A percentile compares a stretch with the other conserved stretches of the same genome.
These are phyloP conservation scores for Botrytis fragariae DNA, from an alignment of 2,329 filamentous ascomycete genomes.

Conservation along the genomic window DNA sequence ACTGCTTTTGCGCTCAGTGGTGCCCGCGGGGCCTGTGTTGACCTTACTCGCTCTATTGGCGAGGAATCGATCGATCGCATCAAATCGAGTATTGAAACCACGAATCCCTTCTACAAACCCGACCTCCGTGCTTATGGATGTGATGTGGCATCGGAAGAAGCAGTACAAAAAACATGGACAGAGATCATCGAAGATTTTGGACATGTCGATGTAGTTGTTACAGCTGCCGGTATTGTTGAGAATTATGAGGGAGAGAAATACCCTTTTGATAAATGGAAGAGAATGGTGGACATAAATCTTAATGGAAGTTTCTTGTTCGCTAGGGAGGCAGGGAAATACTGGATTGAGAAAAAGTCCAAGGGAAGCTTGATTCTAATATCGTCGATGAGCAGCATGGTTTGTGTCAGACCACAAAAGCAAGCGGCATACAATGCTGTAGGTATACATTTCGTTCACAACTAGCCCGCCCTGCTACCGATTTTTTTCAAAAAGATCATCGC, in stretches of 20 bases:
- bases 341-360: conserved; percentile 37
- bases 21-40: conserved; percentile 32
- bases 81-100: conserved; percentile 32
- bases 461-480: neutral
- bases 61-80: conserved; percentile 37
- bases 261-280: conserved; percentile 38
- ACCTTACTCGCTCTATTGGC: conserved; percentile 25
- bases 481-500: neutral
- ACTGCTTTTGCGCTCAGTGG: conserved; percentile 38
- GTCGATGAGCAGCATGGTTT: conserved; percentile 38
- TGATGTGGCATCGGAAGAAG: conserved; percentile 41
- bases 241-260: conserved; percentile 40
- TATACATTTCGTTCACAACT: neutral
- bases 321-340: conserved; percentile 40
- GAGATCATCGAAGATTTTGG: conserved; percentile 41
- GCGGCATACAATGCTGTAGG: conserved; percentile 41
- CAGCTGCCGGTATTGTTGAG: conserved; percentile 42
- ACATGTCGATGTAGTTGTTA: conserved; percentile 42
- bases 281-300: conserved; percentile 41
- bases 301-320: conserved; percentile 42
- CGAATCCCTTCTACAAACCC: conserved; percentile 28
- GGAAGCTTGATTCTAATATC: conserved; percentile 35
- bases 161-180: conserved; percentile 40
- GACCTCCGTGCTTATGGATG: conserved; percentile 42
- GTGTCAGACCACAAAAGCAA: conserved; percentile 41